Evolutionary conservation across 177 flowering plant genomes (phyloP).

Genomic region (Tripterygium wilfordii): DNA sequence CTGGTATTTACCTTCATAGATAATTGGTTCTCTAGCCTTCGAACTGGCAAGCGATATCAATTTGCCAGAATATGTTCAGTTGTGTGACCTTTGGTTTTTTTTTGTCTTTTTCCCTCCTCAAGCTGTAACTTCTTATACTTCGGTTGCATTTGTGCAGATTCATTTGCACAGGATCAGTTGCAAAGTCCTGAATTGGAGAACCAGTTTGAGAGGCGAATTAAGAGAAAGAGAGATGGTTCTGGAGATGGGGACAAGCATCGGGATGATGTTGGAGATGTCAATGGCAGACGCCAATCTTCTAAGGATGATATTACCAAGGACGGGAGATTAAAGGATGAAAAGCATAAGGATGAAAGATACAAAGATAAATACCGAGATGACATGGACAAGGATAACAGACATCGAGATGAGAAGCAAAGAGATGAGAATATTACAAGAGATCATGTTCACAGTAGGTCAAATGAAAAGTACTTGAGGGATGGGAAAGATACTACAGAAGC

Average conservation of each 20-base stretch:
- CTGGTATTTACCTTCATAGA: too few species aligned
- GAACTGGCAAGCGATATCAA: too few species aligned
- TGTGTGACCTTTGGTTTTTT: too few species aligned
- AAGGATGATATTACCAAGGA: slow-evolving; percentile 23
- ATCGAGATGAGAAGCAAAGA: too few species aligned
- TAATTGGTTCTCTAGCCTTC: too few species aligned
- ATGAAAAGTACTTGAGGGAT: slow-evolving; percentile 25
- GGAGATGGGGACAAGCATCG: slow-evolving; percentile 21
- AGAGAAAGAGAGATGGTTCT: slow-evolving; percentile 24
- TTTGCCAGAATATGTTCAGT: too few species aligned
- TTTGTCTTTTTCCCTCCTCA: too few species aligned
- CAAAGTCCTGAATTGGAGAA: slow-evolving; percentile 23
- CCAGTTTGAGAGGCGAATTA: slow-evolving; percentile 19
- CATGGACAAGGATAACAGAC: slow-evolving; percentile 16
- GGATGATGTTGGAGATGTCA: slow-evolving; percentile 13
- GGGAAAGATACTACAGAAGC: slow-evolving; percentile 20
- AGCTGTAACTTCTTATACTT: too few species aligned
- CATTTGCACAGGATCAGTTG: slow-evolving; percentile 10
- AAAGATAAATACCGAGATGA: slow-evolving; percentile 26
- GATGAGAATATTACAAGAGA: slow-evolving; percentile 27
- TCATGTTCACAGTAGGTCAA: slow-evolving; percentile 17
- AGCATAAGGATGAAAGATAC: slow-evolving; percentile 22
- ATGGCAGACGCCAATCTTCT: slow-evolving; percentile 15
- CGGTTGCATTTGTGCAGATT: slow-evolving; percentile 17
- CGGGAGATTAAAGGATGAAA: slow-evolving; percentile 26